Percentiles rank a stretch among this genome's conserved stretches.
phyloP scores from a whole-genome alignment of 2,329 filamentous ascomycete species.

The Penicillium occitanis region DNA sequence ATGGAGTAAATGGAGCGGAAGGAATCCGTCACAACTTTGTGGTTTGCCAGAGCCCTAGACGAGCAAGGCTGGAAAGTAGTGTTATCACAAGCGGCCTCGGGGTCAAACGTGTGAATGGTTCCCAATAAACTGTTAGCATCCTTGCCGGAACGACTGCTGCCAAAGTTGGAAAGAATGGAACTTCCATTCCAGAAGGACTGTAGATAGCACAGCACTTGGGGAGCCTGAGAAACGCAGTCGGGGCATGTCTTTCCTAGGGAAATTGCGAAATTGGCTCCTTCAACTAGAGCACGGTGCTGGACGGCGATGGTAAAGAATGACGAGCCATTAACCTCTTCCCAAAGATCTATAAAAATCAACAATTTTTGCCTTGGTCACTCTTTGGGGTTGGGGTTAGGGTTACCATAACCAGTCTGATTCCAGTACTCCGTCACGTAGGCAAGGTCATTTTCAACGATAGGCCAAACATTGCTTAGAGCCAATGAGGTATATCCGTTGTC shows the following conservation, averaged over 20 bases:
- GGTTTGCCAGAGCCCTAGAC: conserved; percentile 65
- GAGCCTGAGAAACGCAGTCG: conserved; percentile 63
- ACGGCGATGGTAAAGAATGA: conserved; percentile 75
- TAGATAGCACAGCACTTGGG: conserved; percentile 69
- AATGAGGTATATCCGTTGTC: conserved; percentile 54
- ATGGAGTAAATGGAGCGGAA: conserved; percentile 70
- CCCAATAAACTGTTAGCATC: conserved; percentile 70
- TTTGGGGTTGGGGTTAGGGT: background rate
- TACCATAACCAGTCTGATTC: conserved; percentile 59
- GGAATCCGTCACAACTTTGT: conserved; percentile 71
- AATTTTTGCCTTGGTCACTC: background rate
- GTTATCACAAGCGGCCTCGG: conserved; percentile 63
- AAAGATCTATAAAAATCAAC: conserved; percentile 54
- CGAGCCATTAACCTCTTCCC: conserved; percentile 74
- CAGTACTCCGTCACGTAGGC: conserved; percentile 72
- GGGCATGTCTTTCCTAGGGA: conserved; percentile 61
- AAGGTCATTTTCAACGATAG: conserved; percentile 71
- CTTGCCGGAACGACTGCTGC: conserved; percentile 59
- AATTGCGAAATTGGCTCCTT: conserved; percentile 63
- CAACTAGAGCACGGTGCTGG: conserved; percentile 61
- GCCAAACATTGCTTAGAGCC: conserved; percentile 55
- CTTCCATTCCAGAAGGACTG: conserved; percentile 70
- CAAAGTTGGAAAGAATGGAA: conserved; percentile 69
- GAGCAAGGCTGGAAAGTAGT: conserved; percentile 76
- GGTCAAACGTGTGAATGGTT: conserved; percentile 69